Conservation (phyloP, 345 rosid species). For the Lepidium aucheri region DNA sequence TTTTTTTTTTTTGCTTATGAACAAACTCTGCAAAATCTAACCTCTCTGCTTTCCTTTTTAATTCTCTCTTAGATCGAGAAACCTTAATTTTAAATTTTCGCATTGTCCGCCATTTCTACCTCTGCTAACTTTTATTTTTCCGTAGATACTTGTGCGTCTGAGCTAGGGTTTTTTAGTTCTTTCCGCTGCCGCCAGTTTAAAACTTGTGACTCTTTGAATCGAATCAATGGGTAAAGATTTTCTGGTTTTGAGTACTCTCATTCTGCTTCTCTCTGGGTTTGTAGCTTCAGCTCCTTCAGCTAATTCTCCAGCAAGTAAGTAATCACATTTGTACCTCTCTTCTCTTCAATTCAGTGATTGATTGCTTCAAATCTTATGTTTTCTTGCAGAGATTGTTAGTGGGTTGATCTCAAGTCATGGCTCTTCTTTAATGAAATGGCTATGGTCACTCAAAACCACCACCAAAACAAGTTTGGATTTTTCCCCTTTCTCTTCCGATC, state of each 20-base stretch:
- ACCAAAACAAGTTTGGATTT: constrained; percentile 70
- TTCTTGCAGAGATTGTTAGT: constrained; percentile 68
- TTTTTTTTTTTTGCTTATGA: background rate
- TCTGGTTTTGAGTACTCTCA: constrained; percentile 33
- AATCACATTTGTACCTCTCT: background rate
- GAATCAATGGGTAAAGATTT: constrained; percentile 36
- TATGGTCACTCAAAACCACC: constrained; percentile 85
- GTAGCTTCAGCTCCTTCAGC: constrained; percentile 57
- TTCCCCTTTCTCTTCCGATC: background rate
- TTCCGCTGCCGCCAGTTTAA: background rate
- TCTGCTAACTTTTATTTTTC: background rate
- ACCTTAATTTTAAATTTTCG: constrained; percentile 10
- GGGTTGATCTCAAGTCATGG: constrained; percentile 67
- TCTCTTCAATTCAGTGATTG: background rate
- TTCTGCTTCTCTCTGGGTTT: constrained; percentile 45
- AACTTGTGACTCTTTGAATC: background rate
- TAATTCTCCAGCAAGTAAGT: constrained; percentile 87
- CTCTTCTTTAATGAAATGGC: constrained; percentile 73
- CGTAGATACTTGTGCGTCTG: background rate
- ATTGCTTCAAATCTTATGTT: background rate
- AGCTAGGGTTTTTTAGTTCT: constrained; percentile 16
- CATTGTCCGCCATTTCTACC: constrained; percentile 15
- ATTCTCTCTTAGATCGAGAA: background rate
- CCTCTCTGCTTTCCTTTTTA: background rate
- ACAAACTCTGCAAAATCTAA: constrained; percentile 25